A percentile compares a stretch with the other conserved stretches of the same genome.
phyloP scores from a whole-genome alignment of 2,329 filamentous ascomycete species.

The Phyllosticta citrichinensis region DNA sequence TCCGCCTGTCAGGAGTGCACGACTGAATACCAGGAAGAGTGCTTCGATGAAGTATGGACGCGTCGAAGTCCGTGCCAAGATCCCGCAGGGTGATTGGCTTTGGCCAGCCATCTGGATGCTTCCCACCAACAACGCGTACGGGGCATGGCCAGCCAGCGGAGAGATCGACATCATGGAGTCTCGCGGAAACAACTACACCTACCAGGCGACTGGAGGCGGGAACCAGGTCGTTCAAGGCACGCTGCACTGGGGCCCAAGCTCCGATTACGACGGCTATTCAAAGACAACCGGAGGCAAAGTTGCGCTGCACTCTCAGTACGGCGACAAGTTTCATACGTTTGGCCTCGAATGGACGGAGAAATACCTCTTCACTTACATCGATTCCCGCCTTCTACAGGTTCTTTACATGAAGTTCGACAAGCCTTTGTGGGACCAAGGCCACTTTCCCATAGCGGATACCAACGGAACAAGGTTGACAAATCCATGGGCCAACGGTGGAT shows the following conservation, averaged over 20 bases:
- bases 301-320: constrained; percentile 18
- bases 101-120: constrained; percentile 19
- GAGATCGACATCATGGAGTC: constrained; percentile 46
- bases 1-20: constrained; percentile 39
- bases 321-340: constrained; percentile 40
- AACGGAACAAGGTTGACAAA: constrained; percentile 29
- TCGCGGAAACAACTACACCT: constrained; percentile 34
- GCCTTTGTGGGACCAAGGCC: constrained; percentile 29
- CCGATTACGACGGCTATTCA: constrained; percentile 19
- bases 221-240: constrained; percentile 35
- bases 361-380: constrained; percentile 46
- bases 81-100: constrained; percentile 45
- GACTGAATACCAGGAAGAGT: constrained; percentile 38
- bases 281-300: constrained; percentile 16
- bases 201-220: constrained; percentile 30
- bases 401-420: constrained; percentile 9
- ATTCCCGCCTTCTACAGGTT: constrained; percentile 20
- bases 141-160: constrained; percentile 41
- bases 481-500: constrained; percentile 25
- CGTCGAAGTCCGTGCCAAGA: constrained; percentile 44
- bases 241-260: constrained; percentile 38
- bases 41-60: constrained; percentile 39
- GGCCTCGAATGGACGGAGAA: constrained; percentile 44
- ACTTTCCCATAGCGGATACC: constrained; percentile 23
- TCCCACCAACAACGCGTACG: constrained; percentile 16